Conservation (phyloP, 1,139 yeast species). For the Groenewaldozyma sp. region DNA sequence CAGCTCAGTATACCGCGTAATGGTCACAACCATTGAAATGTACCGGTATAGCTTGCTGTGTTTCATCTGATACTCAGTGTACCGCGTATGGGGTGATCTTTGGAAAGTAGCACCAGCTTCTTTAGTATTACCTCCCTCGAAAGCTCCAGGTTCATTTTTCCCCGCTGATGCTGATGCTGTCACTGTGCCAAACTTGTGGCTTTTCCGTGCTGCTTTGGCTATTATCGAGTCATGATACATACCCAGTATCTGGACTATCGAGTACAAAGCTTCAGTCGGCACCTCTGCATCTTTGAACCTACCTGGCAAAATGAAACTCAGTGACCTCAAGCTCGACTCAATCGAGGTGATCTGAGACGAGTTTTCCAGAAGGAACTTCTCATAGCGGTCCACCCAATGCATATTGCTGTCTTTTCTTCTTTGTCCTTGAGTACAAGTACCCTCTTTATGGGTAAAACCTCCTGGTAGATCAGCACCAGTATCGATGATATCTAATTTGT, state of each 20-base stretch:
- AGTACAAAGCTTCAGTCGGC: constrained; percentile 29
- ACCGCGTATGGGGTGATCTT: constrained; percentile 28
- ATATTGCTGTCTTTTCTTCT: no score
- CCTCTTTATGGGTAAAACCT: no score
- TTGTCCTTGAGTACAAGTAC: no score
- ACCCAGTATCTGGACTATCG: constrained; percentile 30
- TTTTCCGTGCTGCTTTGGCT: constrained; percentile 24
- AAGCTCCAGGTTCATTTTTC: no score
- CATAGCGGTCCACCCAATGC: constrained; percentile 25
- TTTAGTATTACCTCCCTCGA: not conserved
- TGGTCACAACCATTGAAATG: constrained; percentile 27
- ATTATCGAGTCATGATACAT: constrained; percentile 33
- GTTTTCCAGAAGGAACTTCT: constrained; percentile 28
- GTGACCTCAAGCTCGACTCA: constrained; percentile 30
- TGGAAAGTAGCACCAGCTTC: constrained; percentile 7
- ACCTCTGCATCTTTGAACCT: constrained; percentile 34
- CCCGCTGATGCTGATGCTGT: no score
- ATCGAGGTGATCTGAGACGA: constrained; percentile 32
- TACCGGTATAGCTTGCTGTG: constrained; percentile 22
- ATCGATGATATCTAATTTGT: no score
- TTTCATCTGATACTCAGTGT: constrained; percentile 24
- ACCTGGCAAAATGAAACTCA: constrained; percentile 34
- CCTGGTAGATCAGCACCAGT: no score
- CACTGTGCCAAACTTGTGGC: no score
- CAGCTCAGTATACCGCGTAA: constrained; percentile 31